Evolutionary conservation across 176 grass and related monocot species (phyloP).

Genomic region (Oryza rufipogon): DNA sequence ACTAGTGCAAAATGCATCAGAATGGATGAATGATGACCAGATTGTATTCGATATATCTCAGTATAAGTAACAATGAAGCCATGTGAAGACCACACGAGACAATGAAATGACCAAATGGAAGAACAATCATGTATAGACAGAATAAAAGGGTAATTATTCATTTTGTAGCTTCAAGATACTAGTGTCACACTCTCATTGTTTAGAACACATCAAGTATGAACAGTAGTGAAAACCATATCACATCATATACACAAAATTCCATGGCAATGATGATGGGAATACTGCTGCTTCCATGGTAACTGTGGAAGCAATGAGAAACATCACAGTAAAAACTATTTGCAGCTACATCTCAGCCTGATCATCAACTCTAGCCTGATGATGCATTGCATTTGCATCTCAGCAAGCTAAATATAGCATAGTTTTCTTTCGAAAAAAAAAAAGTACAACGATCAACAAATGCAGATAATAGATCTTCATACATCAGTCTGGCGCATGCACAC

Average conservation of each 20-base stretch:
- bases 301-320: not conserved
- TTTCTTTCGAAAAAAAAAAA: not conserved
- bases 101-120: not conserved
- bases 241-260: not conserved
- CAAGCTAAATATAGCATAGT: not conserved
- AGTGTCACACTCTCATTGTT: not conserved
- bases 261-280: not conserved
- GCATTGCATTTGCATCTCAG: not conserved
- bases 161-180: not conserved
- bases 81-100: not conserved
- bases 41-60: no score
- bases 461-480: not conserved
- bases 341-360: not conserved
- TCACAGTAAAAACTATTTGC: not conserved
- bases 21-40: not conserved
- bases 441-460: not conserved
- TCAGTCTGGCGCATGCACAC: not conserved
- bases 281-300: not conserved
- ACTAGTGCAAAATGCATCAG: not conserved
- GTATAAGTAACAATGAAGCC: not conserved
- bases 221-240: not conserved
- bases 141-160: not conserved
- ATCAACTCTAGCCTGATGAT: not conserved
- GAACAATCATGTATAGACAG: not conserved
- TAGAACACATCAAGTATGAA: not conserved